These are phyloP conservation scores for Cyberlindnera euphorbiiphila DNA, from an alignment of 805 yeast genomes.

Conservation along the genomic window DNA sequence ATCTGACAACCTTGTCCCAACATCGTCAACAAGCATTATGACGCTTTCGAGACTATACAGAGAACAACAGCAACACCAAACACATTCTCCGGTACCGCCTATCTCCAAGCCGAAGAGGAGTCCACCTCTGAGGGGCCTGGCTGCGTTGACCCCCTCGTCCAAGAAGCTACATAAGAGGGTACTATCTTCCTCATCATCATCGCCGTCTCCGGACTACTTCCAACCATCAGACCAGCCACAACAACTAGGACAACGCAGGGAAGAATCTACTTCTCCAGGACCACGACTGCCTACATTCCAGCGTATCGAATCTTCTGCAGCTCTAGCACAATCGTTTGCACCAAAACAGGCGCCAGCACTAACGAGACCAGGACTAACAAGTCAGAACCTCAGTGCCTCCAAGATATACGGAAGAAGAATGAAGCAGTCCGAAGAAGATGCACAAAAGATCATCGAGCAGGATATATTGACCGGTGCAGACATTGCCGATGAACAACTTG, in stretches of 20 bases:
- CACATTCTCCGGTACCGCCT: slow-evolving; percentile 6
- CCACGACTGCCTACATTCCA: slow-evolving; percentile 24
- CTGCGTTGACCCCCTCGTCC: slow-evolving; percentile 7
- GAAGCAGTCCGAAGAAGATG: slow-evolving; percentile 16
- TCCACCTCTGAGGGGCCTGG: slow-evolving; percentile 5
- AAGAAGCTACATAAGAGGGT: slow-evolving; percentile 26
- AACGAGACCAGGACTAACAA: slow-evolving; percentile 5
- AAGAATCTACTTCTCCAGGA: slow-evolving; percentile 9
- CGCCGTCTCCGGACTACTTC: slow-evolving; percentile 21
- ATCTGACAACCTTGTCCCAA: slow-evolving; percentile 16
- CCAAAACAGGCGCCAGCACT: neutral
- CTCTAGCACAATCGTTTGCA: neutral
- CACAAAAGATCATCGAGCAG: slow-evolving; percentile 2
- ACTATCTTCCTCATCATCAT: slow-evolving; percentile 21
- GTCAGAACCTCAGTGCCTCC: slow-evolving; percentile 13
- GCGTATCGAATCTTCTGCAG: slow-evolving; percentile 15
- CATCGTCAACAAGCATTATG: slow-evolving; percentile 23
- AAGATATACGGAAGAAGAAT: slow-evolving; percentile 23
- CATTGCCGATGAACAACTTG: slow-evolving; percentile 8
- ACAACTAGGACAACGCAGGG: neutral
- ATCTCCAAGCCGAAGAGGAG: slow-evolving; percentile 4
- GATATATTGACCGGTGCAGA: slow-evolving; percentile 12
- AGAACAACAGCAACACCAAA: slow-evolving; percentile 12
- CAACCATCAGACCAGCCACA: slow-evolving; percentile 6
- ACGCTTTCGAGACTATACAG: slow-evolving; percentile 25